Base-by-base conservation (phyloP, 163 green algal genomes). In the Prototheca wickerhamii region DNA sequence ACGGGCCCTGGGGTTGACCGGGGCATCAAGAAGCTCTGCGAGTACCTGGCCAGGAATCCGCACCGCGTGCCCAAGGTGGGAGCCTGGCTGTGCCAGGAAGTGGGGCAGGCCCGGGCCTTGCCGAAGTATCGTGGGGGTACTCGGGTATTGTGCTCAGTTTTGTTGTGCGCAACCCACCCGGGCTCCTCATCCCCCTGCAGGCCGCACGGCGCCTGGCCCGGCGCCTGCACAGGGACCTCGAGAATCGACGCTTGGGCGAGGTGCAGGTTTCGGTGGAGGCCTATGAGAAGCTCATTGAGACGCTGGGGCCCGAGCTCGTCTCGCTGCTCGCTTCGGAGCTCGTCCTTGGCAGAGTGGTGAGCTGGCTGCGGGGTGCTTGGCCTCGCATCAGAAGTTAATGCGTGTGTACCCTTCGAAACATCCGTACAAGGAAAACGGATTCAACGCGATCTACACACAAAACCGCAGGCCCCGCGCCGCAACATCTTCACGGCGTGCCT, bases 11-110 rank as follows among this genome's bases (percentile, higher is more conserved):
- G 43, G 17, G 72, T 68, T 4, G 68, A 79, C 28, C 66, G 78
- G 18, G 81, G 84, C 46, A 70, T 86, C 33, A 81, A 82, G 34
- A 82, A 82, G 55, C 71, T 89, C 18, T 61, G 60, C 25, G 81
- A 87, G 25, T 89, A 89, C 49, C 46, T 84, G 26, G 69, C 80
- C n/a, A 73, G 76, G 17, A 85, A 85, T 60, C 69, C 79, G 26
- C 60, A 84, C 42, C 73, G 78, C 20, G 71, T 59, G 2, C 74
- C 72, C 21, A 89, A 87, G 76, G 80, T 78, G 42, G 4, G 37
- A 7, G 32, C 30, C 28, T 58, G 7, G 28, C 37, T 42, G 4
- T 64, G 34, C 35, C 8, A 59, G 32, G 8, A 3, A 44, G 35
- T 40, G n/a, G 12, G 40, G 8, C 32, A 26, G 57, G 42, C 42